These are phyloP conservation scores for Candida sanyaensis DNA, from an alignment of 1,139 yeast species.

Conservation along the genomic window DNA sequence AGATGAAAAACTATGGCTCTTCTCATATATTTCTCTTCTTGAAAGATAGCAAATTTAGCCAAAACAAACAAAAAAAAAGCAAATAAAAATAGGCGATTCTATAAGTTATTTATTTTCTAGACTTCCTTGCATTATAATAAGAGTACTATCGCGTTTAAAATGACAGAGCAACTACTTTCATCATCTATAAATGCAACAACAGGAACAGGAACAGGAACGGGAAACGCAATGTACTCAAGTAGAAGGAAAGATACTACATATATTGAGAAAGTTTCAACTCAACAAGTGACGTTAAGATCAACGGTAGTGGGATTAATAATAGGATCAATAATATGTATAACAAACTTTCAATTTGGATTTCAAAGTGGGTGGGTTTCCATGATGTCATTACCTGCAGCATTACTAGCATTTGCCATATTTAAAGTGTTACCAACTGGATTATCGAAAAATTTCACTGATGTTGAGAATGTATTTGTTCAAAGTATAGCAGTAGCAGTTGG, in stretches of 20 bases:
- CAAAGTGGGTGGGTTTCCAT: conserved; percentile 99
- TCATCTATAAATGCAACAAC: not conserved
- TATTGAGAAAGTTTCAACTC: conserved; percentile 36
- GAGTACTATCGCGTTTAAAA: too few relatives aligned
- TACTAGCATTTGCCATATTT: conserved; percentile 83
- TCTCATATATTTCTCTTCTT: too few relatives aligned
- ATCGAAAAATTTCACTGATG: conserved; percentile 65
- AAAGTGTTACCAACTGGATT: conserved; percentile 48
- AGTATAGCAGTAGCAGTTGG: conserved; percentile 96
- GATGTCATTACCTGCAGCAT: conserved; percentile 98
- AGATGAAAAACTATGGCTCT: too few relatives aligned
- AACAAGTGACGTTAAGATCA: conserved; percentile 73
- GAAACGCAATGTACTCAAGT: not conserved
- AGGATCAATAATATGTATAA: conserved; percentile 79
- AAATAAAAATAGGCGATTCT: too few relatives aligned
- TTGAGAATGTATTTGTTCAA: conserved; percentile 89
- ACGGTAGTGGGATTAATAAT: conserved; percentile 72
- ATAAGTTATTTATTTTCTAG: too few relatives aligned
- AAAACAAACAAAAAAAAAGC: too few relatives aligned
- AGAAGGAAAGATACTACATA: not conserved
- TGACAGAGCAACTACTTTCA: not conserved
- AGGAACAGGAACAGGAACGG: too few relatives aligned
- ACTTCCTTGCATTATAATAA: too few relatives aligned
- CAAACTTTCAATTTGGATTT: conserved; percentile 93
- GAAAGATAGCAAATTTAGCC: too few relatives aligned